Evolutionary conservation across 2,329 filamentous ascomycete species (phyloP).

Genomic region (Fusarium acutatum): DNA sequence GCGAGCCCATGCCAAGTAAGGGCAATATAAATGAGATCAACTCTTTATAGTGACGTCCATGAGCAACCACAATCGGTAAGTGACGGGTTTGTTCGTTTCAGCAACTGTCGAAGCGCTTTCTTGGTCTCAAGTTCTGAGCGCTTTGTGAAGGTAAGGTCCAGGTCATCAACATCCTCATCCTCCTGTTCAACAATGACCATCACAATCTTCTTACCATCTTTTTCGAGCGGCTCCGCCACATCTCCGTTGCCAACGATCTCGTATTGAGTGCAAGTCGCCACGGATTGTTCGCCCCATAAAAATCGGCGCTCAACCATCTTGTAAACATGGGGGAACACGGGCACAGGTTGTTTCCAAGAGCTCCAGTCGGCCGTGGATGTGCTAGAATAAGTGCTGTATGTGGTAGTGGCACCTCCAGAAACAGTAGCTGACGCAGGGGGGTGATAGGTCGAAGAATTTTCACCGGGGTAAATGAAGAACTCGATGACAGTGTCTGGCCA

Average conservation of each 20-base stretch:
- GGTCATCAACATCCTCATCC: not conserved
- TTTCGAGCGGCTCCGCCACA: not conserved
- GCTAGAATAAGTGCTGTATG: conserved; percentile 10
- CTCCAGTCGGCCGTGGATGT: not conserved
- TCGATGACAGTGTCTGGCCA: conserved; percentile 66
- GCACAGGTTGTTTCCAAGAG: not conserved
- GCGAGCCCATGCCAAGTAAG: not conserved
- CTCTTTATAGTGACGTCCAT: conserved; percentile 57
- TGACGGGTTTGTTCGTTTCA: conserved; percentile 42
- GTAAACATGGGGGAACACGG: conserved; percentile 60
- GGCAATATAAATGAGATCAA: not conserved
- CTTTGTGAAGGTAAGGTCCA: not conserved
- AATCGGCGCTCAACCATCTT: conserved; percentile 65
- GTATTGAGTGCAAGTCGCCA: conserved; percentile 59
- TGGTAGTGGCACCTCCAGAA: not conserved
- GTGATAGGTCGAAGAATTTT: conserved; percentile 48
- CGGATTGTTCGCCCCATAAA: conserved; percentile 39
- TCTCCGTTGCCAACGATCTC: conserved; percentile 52
- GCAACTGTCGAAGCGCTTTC: conserved; percentile 15
- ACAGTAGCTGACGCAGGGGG: conserved; percentile 6
- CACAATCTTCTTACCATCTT: conserved; percentile 51
- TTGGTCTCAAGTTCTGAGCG: conserved; percentile 3
- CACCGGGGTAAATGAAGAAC: conserved; percentile 64
- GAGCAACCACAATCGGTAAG: conserved; percentile 63
- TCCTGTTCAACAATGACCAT: conserved; percentile 55